phyloP scores from a whole-genome alignment of 768 basidiomycete genomes.

The Peribolospora baueri region DNA sequence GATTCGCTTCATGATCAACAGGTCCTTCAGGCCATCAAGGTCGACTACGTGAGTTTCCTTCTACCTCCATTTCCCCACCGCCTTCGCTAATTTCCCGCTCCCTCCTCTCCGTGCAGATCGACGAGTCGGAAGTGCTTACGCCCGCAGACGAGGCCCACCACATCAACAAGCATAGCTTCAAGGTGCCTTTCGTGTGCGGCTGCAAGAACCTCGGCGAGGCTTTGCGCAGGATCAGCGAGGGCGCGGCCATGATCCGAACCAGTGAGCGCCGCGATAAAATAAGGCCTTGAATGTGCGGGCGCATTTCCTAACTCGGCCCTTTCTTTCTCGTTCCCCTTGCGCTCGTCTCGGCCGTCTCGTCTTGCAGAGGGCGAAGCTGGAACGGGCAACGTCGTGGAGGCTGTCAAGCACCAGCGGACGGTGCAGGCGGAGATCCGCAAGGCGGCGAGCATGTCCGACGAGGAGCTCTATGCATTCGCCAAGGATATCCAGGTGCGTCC shows the following conservation, averaged over 20 bases:
- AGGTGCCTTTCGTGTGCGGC: constrained; percentile 59
- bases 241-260: constrained; percentile 93
- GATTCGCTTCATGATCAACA: constrained; percentile 15
- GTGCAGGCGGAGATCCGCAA: constrained; percentile 63
- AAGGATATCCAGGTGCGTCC: constrained; percentile 40
- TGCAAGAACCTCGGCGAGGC: constrained; percentile 89
- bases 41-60: constrained; percentile 40
- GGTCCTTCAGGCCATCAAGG: constrained; percentile 80
- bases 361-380: constrained; percentile 19
- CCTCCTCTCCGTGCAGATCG: constrained; percentile 25
- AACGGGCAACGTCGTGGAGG: constrained; percentile 29
- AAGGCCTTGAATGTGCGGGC: constrained; percentile 22
- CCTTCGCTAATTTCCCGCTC: too few relatives aligned
- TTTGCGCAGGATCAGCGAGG: constrained; percentile 82
- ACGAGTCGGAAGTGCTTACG: constrained; percentile 68
- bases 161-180: constrained; percentile 67
- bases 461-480: constrained; percentile 79
- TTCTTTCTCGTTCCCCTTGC: neutral
- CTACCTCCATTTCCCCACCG: too few relatives aligned
- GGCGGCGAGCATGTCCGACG: constrained; percentile 70
- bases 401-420: constrained; percentile 71
- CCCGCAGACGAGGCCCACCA: constrained; percentile 54
- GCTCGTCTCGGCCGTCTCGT: too few relatives aligned
- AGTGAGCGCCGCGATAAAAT: constrained; percentile 23
- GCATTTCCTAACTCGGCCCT: constrained; percentile 25